Evolutionary conservation across 2,329 filamentous ascomycete species (phyloP).

Genomic region (Exutisphaerella laricina): DNA sequence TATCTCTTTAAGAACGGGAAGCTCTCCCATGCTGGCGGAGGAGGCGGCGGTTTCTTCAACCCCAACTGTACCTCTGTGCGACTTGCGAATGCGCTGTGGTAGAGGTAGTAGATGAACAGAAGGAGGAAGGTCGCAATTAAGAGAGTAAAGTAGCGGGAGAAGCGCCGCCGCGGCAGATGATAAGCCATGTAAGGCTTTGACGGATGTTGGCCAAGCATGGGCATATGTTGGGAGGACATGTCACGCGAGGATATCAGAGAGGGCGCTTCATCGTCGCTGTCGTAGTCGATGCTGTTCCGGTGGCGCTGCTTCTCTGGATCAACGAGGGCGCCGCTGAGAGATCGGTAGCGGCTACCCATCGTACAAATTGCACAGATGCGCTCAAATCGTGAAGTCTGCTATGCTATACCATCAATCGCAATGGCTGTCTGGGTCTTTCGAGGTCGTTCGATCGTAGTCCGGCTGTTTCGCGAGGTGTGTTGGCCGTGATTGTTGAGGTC

Average conservation of each 20-base stretch:
- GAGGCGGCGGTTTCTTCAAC: conserved; percentile 47
- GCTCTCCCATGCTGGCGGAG: conserved; percentile 73
- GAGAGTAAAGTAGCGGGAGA: conserved; percentile 73
- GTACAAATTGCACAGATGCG: background rate
- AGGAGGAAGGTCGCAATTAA: conserved; percentile 63
- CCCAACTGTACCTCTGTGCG: conserved; percentile 54
- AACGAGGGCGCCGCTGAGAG: conserved; percentile 29
- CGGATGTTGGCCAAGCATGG: conserved; percentile 28
- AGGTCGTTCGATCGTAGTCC: too few species aligned
- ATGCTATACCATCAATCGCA: conserved; percentile 1
- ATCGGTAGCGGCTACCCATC: conserved; percentile 28
- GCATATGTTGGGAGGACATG: conserved; percentile 22
- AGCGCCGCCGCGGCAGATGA: conserved; percentile 47
- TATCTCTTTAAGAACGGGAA: conserved; percentile 84
- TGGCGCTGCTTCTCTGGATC: conserved; percentile 37
- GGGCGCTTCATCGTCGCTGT: conserved; percentile 23
- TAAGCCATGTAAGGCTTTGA: conserved; percentile 30
- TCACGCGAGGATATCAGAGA: conserved; percentile 30
- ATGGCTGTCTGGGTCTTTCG: background rate
- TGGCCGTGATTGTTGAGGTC: background rate
- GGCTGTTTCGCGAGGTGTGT: background rate
- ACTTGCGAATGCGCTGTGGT: conserved; percentile 40
- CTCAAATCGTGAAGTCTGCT: background rate
- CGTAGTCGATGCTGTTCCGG: conserved; percentile 33
- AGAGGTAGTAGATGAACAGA: conserved; percentile 70